Conservation (phyloP, 2,329 filamentous ascomycete species). For the Aspergillus unguis region DNA sequence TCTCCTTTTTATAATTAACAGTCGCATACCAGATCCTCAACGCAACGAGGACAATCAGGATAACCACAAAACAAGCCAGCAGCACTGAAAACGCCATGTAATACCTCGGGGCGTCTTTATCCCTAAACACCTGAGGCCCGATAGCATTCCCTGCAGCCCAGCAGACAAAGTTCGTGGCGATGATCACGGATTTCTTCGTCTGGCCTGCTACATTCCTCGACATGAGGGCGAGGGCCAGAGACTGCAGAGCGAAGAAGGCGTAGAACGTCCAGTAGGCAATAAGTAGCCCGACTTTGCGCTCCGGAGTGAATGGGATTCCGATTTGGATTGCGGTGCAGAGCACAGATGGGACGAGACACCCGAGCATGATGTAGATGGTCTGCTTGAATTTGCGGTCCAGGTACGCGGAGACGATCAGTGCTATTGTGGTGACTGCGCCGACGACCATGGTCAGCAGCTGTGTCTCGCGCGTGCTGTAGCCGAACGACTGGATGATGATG, state of each 20-base stretch:
- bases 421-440: conserved; percentile 66
- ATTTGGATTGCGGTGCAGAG: conserved; percentile 67
- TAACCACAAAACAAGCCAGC: not conserved
- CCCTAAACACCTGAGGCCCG: conserved; percentile 8
- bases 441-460: conserved; percentile 70
- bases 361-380: not conserved
- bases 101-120: not conserved
- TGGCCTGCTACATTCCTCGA: conserved; percentile 66
- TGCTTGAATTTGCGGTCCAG: conserved; percentile 50
- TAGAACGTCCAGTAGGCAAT: conserved; percentile 69
- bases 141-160: conserved; percentile 19
- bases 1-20: too few relatives aligned
- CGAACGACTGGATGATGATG: conserved; percentile 63
- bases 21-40: not conserved
- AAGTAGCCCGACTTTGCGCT: conserved; percentile 61
- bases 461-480: conserved; percentile 62
- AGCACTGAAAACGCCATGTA: not conserved
- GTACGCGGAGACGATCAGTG: conserved; percentile 63
- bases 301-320: conserved; percentile 53
- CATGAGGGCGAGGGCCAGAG: conserved; percentile 43
- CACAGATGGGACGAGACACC: conserved; percentile 57
- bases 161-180: conserved; percentile 62
- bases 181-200: conserved; percentile 64
- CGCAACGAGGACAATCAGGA: not conserved
- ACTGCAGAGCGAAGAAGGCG: conserved; percentile 65